Percentiles rank a stretch among this genome's conserved stretches.
phyloP scores from a whole-genome alignment of 129 eudicot species.

The Tagetes erecta region DNA sequence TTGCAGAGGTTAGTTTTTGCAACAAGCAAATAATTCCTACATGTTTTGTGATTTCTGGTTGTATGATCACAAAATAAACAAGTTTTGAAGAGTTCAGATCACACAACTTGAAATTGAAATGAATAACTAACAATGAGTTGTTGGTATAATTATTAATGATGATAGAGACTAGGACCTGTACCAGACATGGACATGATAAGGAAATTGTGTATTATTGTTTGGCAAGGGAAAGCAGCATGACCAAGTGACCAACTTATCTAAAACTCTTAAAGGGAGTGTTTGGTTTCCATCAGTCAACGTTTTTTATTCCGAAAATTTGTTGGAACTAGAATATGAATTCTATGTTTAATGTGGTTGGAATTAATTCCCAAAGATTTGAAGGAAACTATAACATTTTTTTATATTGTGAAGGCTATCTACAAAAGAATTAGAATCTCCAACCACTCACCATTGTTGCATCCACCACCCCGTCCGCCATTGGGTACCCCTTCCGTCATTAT shows the following conservation, averaged over 20 bases:
- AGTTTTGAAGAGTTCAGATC: not conserved
- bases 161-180: not conserved
- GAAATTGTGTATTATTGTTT: not conserved
- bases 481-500: too few species aligned
- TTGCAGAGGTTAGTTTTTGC: constrained; percentile 60
- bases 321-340: too few species aligned
- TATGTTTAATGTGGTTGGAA: too few species aligned
- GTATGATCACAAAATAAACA: not conserved
- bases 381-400: too few species aligned
- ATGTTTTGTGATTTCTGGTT: constrained; percentile 2
- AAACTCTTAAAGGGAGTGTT: not conserved
- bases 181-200: not conserved
- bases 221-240: not conserved
- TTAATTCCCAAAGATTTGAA: too few species aligned
- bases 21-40: not conserved
- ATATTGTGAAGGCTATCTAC: too few species aligned
- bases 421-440: too few species aligned
- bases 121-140: not conserved
- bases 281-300: too few species aligned
- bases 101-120: not conserved
- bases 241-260: not conserved
- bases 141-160: not conserved
- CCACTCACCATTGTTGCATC: too few species aligned
- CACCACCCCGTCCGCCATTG: too few species aligned
- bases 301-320: too few species aligned